Percentiles rank a stretch among this genome's conserved stretches.
These are phyloP conservation scores for Schizochytrium sp. DNA, from an alignment of 108 stramenopile species.

Conservation along the genomic window DNA sequence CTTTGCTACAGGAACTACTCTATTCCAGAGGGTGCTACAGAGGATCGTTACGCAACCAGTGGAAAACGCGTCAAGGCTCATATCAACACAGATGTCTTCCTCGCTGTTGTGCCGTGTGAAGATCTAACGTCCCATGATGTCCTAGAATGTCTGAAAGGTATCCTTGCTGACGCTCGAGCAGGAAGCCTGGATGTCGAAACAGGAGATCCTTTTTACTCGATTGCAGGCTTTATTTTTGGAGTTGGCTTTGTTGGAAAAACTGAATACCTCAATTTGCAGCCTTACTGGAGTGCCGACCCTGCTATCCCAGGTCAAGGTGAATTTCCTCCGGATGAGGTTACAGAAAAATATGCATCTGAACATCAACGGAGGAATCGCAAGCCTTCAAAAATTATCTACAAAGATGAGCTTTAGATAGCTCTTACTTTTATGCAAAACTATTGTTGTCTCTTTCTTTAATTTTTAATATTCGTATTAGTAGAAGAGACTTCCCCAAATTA, in stretches of 20 bases:
- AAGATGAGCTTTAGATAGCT: conserved; percentile 23
- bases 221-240: not conserved
- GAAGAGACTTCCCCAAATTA: too few species aligned
- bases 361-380: conserved; percentile 19
- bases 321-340: conserved; percentile 40
- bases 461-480: too few species aligned
- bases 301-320: not conserved
- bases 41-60: not conserved
- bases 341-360: conserved; percentile 41
- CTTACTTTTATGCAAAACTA: too few species aligned
- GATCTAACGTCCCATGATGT: not conserved
- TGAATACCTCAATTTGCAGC: not conserved
- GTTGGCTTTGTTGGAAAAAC: conserved; percentile 38
- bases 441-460: too few species aligned
- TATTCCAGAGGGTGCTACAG: not conserved
- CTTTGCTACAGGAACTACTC: not conserved
- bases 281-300: not conserved
- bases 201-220: not conserved
- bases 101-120: conserved; percentile 4
- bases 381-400: not conserved
- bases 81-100: conserved; percentile 48
- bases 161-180: conserved; percentile 18
- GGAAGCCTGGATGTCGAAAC: not conserved
- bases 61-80: not conserved
- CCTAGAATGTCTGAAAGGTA: not conserved